phyloP scores from a whole-genome alignment of 2,329 filamentous ascomycete species.

The Colletotrichum scovillei region DNA sequence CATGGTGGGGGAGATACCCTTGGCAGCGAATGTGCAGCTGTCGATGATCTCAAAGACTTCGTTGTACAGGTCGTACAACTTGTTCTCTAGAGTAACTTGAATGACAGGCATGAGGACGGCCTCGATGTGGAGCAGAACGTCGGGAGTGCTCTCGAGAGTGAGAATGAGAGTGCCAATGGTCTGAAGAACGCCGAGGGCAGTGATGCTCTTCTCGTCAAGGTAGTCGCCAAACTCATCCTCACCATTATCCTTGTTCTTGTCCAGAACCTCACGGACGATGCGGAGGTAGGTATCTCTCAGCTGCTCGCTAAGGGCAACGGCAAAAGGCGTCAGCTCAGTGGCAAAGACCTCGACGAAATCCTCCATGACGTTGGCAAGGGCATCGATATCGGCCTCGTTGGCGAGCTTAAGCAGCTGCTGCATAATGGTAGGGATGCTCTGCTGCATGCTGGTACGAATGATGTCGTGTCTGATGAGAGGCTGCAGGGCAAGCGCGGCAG shows the following conservation, averaged over 20 bases:
- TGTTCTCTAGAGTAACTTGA: conserved; percentile 95
- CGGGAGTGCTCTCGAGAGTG: conserved; percentile 95
- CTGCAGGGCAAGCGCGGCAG: conserved; percentile 92
- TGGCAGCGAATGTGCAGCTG: conserved; percentile 98
- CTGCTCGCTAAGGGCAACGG: conserved; percentile 95
- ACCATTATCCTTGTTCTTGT: conserved; percentile 81
- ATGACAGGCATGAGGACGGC: conserved; percentile 98
- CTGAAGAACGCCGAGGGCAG: conserved; percentile 93
- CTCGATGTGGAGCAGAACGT: conserved; percentile 93
- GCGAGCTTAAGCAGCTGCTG: conserved; percentile 96
- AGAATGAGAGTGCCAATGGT: conserved; percentile 98
- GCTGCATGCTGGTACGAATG: conserved; percentile 94
- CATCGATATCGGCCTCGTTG: conserved; percentile 98
- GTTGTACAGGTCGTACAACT: conserved; percentile 97
- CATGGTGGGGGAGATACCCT: conserved; percentile 95
- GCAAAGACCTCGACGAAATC: conserved; percentile 99
- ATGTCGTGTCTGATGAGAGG: conserved; percentile 95
- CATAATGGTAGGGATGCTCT: conserved; percentile 99
- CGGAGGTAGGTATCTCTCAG: conserved; percentile 95
- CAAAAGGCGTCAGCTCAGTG: conserved; percentile 95
- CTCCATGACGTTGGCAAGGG: conserved; percentile 98
- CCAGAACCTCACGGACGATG: conserved; percentile 90
- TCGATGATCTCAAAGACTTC: conserved; percentile 99
- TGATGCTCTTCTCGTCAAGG: conserved; percentile 98
- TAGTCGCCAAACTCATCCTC: conserved; percentile 90